Percentiles rank a stretch among this genome's conserved stretches.
Conservation (phyloP, 2,329 filamentous ascomycete species). For the Venturia carpophila region DNA sequence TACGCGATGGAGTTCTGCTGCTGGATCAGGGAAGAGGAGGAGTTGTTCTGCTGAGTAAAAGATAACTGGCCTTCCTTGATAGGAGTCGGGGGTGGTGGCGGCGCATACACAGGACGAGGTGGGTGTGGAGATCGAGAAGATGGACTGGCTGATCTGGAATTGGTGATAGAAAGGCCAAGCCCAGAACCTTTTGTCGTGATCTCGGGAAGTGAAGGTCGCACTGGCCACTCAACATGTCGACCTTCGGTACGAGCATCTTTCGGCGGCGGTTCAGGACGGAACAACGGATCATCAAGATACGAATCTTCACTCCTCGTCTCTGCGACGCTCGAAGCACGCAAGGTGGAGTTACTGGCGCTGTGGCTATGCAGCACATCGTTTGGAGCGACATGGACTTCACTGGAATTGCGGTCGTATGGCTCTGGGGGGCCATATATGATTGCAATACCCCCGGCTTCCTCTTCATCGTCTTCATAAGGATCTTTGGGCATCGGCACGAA, state of each 20-base stretch:
- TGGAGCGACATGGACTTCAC: background rate
- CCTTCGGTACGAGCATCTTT: constrained; percentile 28
- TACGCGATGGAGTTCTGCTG: constrained; percentile 18
- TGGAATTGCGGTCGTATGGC: constrained; percentile 6
- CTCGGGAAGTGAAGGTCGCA: constrained; percentile 22
- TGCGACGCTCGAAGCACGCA: constrained; percentile 4
- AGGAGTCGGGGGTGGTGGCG: constrained; percentile 37
- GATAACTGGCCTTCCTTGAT: background rate
- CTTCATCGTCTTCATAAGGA: constrained; percentile 10
- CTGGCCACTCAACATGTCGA: constrained; percentile 6
- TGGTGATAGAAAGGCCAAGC: constrained; percentile 16
- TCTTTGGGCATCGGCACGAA: constrained; percentile 1
- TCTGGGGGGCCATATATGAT: constrained; percentile 17
- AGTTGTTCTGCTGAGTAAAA: constrained; percentile 21
- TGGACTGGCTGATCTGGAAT: background rate
- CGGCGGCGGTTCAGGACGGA: constrained; percentile 36
- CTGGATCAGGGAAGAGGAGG: constrained; percentile 22
- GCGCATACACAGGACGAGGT: constrained; percentile 38
- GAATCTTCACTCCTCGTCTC: constrained; percentile 12
- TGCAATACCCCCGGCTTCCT: constrained; percentile 15
- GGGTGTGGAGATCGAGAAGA: constrained; percentile 28
- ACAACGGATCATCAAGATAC: constrained; percentile 25
- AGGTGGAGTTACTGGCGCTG: constrained; percentile 15
- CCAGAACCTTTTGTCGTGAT: constrained; percentile 13
- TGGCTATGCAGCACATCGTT: constrained; percentile 7